Evolutionary conservation across 805 yeast species (phyloP), one percentile per base, ranked within the genome.

Genomic region (Lachancea sp.): DNA sequence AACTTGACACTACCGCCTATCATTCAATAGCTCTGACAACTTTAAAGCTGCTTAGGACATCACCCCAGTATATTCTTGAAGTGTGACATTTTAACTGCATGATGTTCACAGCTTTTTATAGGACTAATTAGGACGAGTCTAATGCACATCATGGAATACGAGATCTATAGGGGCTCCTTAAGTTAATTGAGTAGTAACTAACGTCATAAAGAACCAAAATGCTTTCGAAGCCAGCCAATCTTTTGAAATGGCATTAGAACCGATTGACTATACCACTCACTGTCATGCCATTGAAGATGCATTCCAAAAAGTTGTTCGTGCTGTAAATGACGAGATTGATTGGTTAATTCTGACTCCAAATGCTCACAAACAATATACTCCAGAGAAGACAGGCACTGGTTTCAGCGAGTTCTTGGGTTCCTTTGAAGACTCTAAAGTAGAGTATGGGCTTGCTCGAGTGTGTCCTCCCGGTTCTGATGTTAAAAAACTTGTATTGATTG

Each of bases 381-480:
- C 73, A 48, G 52, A 64, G 49, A 58, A 63, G 49, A 60, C 75
- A 4, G 92, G 90, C 34, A 63, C 70, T 35, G 79, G 74, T 41
- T 78, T 92, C 52, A 70, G 70, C 30, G 96, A 86, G 42, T 87
- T 92, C 56, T 78, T 85, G 29, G 78, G 75, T 26, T 76, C 83
- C 46, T 90, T 92, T 60, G 82, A 80, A 51, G 97, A 90, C 50
- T 83, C 94, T 3, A 77, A 78, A 43, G 86, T 89, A 45, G 95
- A 89, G 67, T 92, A 81, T 55, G 98, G 97, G 29, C 71, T 92
- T 43, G 83, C 86, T 29, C 77, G 95, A 40, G 86, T 90, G 34
- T 77, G 79, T 42, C 95, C 90, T 42, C 90, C 90, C 41, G 94
- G 92, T n/a, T 83, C 95, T 3, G 92, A 84, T 51, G 89, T 92